Percentiles rank a stretch among this genome's conserved stretches.
phyloP scores from a whole-genome alignment of 2,329 filamentous ascomycete species.

The Fusarium penzigii region DNA sequence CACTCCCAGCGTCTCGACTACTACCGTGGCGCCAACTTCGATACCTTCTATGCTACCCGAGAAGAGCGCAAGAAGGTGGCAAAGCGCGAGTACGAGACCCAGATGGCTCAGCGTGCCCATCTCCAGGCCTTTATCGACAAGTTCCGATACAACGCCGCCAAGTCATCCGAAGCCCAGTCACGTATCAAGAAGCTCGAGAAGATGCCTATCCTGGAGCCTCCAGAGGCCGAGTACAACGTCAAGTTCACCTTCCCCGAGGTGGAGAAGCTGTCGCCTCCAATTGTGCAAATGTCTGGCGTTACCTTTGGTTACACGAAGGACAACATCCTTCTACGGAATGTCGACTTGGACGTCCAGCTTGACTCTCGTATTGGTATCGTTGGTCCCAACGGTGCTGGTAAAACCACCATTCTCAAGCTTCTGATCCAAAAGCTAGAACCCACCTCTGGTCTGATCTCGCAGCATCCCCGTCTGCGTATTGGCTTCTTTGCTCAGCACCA shows the following conservation, averaged over 20 bases:
- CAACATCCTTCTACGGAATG: slow-evolving; percentile 76
- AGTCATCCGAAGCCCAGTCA: slow-evolving; percentile 96
- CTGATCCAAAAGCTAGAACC: slow-evolving; percentile 83
- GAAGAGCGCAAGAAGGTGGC: slow-evolving; percentile 97
- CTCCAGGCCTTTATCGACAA: slow-evolving; percentile 99
- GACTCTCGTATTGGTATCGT: slow-evolving; percentile 98
- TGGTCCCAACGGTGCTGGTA: slow-evolving; percentile 98
- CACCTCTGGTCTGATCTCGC: slow-evolving; percentile 78
- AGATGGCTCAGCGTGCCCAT: slow-evolving; percentile 92
- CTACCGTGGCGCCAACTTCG: slow-evolving; percentile 97
- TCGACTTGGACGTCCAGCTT: slow-evolving; percentile 95
- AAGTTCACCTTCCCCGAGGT: slow-evolving; percentile 98
- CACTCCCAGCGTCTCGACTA: slow-evolving; percentile 97
- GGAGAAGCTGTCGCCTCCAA: slow-evolving; percentile 94
- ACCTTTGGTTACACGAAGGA: slow-evolving; percentile 85
- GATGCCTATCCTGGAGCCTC: slow-evolving; percentile 88
- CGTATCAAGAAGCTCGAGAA: slow-evolving; percentile 98
- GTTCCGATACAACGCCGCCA: slow-evolving; percentile 98
- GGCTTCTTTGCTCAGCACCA: slow-evolving; percentile 99
- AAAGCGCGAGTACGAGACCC: slow-evolving; percentile 97
- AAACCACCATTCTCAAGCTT: slow-evolving; percentile 98
- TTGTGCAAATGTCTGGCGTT: slow-evolving; percentile 95
- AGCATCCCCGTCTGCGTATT: slow-evolving; percentile 83
- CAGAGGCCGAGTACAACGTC: slow-evolving; percentile 92
- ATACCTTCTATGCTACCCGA: slow-evolving; percentile 95